Evolutionary conservation across 2,329 filamentous ascomycete species (phyloP), one percentile per base, ranked within the genome.

Genomic region (Fusarium scirpi): DNA sequence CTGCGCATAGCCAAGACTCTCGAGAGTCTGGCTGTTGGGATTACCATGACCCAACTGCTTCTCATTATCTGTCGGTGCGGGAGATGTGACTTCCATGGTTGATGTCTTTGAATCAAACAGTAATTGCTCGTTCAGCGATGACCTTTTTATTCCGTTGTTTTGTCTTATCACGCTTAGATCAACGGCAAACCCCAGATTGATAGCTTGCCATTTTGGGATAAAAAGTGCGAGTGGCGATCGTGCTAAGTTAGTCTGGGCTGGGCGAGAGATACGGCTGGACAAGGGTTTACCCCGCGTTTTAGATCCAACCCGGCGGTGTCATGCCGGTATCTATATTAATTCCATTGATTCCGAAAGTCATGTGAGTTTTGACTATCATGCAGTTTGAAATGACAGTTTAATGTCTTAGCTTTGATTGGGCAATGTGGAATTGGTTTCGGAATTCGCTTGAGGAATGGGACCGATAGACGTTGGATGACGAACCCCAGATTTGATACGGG

Each of bases 211-310:
- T n/a, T 16, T 61, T 32, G 15, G 46, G 59, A 10, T 32, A 61
- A 62, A 62, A 61, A 62, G 59, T 62, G 59, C 59, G 57, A 27
- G 55, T 53, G 57, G 45, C 30, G 24, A 51, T 27, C 10, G 15
- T 27, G 11, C 48, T 48, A 48, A 12, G 9, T 16, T 11, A 25
- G 41, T 24, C 6, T 15, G 22, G 20, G 22, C 9, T 24, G 15
- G 22, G 41, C 15, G 9, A 12, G 16, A 47, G 24, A 27, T 47
- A 47, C 4, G 12, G 18, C 12, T n/a, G 20, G 43, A 47, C 45
- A 20, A 13, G 45, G 45, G 24, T 30, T 20, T 47, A 30, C 45
- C 45, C 45, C 45, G 45, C 45, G 45, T 29, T 47, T 47, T 24
- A 7, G 5, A 49, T 3, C 20, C 6, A 44, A 44, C 4, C 4